Evolutionary conservation across 2,329 filamentous ascomycete genomes (phyloP).

Genomic region (Madurella fahalii): DNA sequence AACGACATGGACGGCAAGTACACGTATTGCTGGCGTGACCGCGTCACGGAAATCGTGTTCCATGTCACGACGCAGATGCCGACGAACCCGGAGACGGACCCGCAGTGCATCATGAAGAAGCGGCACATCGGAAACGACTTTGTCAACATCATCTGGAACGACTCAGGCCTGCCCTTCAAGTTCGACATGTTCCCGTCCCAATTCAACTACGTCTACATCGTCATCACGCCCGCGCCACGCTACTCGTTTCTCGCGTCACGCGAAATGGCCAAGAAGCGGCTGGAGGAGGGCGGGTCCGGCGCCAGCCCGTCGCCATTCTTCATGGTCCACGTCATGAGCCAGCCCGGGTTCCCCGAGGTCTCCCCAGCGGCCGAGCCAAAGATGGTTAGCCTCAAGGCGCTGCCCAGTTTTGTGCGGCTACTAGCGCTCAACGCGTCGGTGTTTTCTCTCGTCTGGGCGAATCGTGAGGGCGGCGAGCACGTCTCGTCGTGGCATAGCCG

Average conservation of each 20-base stretch:
- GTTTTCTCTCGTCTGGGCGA: slow-evolving; percentile 86
- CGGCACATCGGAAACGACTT: slow-evolving; percentile 95
- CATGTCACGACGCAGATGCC: slow-evolving; percentile 98
- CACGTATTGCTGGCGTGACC: slow-evolving; percentile 90
- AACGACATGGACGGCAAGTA: slow-evolving; percentile 79
- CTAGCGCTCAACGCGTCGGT: slow-evolving; percentile 90
- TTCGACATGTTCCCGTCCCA: slow-evolving; percentile 92
- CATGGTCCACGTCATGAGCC: slow-evolving; percentile 83
- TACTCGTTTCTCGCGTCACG: slow-evolving; percentile 69
- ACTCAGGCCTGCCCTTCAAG: slow-evolving; percentile 82
- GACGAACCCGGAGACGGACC: slow-evolving; percentile 72
- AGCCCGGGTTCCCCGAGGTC: slow-evolving; percentile 84
- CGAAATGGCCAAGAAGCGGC: slow-evolving; percentile 32
- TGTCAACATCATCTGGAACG: slow-evolving; percentile 97
- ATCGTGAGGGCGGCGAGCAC: slow-evolving; percentile 72
- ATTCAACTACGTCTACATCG: slow-evolving; percentile 96
- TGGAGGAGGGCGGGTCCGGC: slow-evolving; percentile 20
- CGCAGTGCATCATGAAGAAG: slow-evolving; percentile 79
- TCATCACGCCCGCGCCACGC: slow-evolving; percentile 83
- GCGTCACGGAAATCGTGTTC: slow-evolving; percentile 92
- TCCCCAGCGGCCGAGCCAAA: slow-evolving; percentile 87
- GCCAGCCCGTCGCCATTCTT: slow-evolving; percentile 59
- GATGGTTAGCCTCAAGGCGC: slow-evolving; percentile 75
- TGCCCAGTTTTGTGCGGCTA: slow-evolving; percentile 82
- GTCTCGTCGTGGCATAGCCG: slow-evolving; percentile 86